These are phyloP conservation scores for Durusdinium trenchii DNA, from an alignment of 73 alveolate genomes.

Conservation along the genomic window DNA sequence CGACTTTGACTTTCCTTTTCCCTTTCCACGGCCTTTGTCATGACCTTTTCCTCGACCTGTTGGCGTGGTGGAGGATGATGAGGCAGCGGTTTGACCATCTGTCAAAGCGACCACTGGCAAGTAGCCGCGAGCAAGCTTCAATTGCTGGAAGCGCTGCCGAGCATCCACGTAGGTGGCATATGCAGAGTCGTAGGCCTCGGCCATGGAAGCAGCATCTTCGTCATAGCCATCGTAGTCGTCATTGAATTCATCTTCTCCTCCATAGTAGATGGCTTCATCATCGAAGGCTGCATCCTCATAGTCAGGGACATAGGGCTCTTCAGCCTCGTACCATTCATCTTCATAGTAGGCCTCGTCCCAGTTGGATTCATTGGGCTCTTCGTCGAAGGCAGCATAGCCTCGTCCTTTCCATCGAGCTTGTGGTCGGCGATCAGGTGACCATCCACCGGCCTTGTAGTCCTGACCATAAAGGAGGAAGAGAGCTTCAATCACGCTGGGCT, in stretches of 20 bases:
- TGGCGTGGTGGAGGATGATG: not conserved
- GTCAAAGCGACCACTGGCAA: not conserved
- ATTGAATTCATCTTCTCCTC: not conserved
- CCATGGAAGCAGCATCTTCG: too few relatives aligned
- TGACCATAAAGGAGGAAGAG: not conserved
- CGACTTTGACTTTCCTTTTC: not conserved
- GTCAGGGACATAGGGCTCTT: not conserved
- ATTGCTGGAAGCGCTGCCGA: not conserved
- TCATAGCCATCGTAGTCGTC: not conserved
- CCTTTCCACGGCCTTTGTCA: not conserved
- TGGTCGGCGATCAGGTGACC: too few relatives aligned
- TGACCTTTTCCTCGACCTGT: not conserved
- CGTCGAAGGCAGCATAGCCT: not conserved
- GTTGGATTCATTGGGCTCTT: not conserved
- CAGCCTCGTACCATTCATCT: not conserved
- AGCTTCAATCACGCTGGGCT: not conserved
- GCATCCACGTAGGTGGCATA: slow-evolving; percentile 4
- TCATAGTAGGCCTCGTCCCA: not conserved
- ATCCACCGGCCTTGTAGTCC: not conserved
- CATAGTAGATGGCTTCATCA: not conserved
- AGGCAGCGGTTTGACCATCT: not conserved
- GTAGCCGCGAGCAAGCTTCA: not conserved
- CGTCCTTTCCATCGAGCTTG: not conserved
- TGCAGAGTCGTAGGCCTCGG: slow-evolving; percentile 8
- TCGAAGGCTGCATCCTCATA: not conserved